Conservation (phyloP, 1,284 basidiomycete species). For the Microbotryum violaceum region DNA sequence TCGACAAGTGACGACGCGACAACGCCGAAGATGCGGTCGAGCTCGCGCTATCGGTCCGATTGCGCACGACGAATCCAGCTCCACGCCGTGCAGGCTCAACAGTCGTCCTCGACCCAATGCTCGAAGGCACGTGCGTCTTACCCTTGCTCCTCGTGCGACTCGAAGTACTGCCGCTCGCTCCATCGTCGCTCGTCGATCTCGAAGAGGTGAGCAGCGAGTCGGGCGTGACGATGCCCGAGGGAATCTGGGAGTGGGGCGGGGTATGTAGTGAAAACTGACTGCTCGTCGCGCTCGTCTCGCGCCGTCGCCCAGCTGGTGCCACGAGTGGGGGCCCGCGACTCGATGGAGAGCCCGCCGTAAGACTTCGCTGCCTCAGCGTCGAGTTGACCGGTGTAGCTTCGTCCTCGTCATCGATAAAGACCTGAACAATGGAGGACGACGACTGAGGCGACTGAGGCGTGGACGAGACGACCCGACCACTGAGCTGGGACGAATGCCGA, state of each 20-base stretch:
- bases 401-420: slow-evolving; percentile 11
- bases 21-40: slow-evolving; percentile 6
- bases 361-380: background rate
- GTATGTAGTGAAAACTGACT: background rate
- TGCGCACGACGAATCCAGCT: background rate
- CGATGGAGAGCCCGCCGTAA: background rate
- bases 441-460: background rate
- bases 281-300: background rate
- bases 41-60: slow-evolving; percentile 6
- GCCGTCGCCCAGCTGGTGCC: background rate
- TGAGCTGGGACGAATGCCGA: slow-evolving; percentile 31
- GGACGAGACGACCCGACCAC: slow-evolving; percentile 6
- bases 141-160: too few relatives aligned
- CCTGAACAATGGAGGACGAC: background rate
- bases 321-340: background rate
- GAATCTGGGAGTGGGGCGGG: background rate
- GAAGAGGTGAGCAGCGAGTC: too few relatives aligned
- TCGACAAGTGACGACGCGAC: slow-evolving; percentile 5
- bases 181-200: too few relatives aligned
- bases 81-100: too few relatives aligned
- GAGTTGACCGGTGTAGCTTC: background rate
- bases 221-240: too few relatives aligned
- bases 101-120: too few relatives aligned
- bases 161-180: too few relatives aligned
- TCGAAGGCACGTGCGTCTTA: too few relatives aligned